These are phyloP conservation scores for Peronospora tabacina DNA, from an alignment of 352 stramenopile genomes.

Conservation along the genomic window DNA sequence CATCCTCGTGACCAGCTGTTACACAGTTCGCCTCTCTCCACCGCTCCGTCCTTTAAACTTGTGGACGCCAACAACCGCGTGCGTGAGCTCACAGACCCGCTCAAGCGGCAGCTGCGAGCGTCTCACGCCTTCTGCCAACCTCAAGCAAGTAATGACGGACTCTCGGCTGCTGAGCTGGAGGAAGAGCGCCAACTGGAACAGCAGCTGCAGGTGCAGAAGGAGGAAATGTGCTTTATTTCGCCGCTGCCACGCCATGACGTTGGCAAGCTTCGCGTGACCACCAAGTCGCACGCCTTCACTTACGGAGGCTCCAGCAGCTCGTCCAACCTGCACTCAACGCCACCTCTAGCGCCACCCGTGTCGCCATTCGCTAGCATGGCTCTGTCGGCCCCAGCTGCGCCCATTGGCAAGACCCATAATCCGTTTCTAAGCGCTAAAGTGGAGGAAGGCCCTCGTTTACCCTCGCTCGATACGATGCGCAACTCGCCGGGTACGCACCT, in stretches of 20 bases:
- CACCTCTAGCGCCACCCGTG: conserved; percentile 47
- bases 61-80: conserved; percentile 69
- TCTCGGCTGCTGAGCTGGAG: conserved; percentile 45
- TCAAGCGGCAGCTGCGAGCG: conserved; percentile 25
- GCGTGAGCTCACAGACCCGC: conserved; percentile 49
- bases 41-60: conserved; percentile 53
- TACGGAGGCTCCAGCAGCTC: conserved; percentile 50
- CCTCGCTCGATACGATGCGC: conserved; percentile 63
- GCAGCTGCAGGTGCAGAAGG: conserved; percentile 62
- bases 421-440: conserved; percentile 48
- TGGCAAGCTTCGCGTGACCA: conserved; percentile 13
- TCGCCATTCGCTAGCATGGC: conserved; percentile 68
- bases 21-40: conserved; percentile 19
- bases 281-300: conserved; percentile 45
- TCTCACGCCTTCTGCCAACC: conserved; percentile 20
- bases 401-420: conserved; percentile 45
- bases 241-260: conserved; percentile 35
- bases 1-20: conserved; percentile 39
- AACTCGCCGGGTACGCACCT: conserved; percentile 49
- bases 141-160: conserved; percentile 32
- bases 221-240: conserved; percentile 77
- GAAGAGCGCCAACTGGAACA: conserved; percentile 63
- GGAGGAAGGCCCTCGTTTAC: conserved; percentile 58
- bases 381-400: conserved; percentile 52
- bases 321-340: conserved; percentile 35